phyloP scores from a whole-genome alignment of 768 basidiomycete species.

The Lactifluus pinguis region DNA sequence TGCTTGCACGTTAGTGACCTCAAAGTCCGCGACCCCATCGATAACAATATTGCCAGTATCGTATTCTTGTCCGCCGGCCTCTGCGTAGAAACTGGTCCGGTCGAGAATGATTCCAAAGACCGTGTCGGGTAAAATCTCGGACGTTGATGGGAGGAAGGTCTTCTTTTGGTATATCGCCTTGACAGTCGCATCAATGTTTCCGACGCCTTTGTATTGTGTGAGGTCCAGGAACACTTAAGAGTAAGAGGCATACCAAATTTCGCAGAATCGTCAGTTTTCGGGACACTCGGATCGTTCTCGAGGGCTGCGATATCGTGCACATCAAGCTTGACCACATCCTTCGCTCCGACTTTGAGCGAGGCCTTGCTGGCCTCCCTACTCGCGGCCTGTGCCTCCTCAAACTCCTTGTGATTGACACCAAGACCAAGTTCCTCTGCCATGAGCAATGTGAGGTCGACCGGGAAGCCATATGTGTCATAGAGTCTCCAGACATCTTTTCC shows the following conservation, averaged over 20 bases:
- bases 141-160: conserved; percentile 61
- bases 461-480: conserved; percentile 98
- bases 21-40: conserved; percentile 86
- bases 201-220: conserved; percentile 46
- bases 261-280: conserved; percentile 86
- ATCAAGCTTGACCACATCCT: conserved; percentile 78
- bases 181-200: conserved; percentile 66
- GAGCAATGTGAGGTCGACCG: conserved; percentile 88
- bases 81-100: conserved; percentile 93
- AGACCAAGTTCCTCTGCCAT: conserved; percentile 95
- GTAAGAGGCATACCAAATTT: conserved; percentile 68
- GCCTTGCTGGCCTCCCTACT: conserved; percentile 92
- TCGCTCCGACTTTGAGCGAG: conserved; percentile 57
- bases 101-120: conserved; percentile 85
- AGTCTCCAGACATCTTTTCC: conserved; percentile 96
- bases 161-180: conserved; percentile 82
- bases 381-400: conserved; percentile 78
- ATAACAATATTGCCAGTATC: conserved; percentile 94
- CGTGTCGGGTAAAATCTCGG: conserved; percentile 50
- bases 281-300: conserved; percentile 66
- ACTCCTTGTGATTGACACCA: conserved; percentile 77
- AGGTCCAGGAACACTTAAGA: neutral
- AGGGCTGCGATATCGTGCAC: conserved; percentile 89
- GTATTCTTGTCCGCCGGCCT: conserved; percentile 94
- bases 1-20: conserved; percentile 86